Percentiles rank a stretch among this genome's conserved stretches.
These are phyloP conservation scores for Nannochloropsis gaditana DNA, from an alignment of 108 stramenopile genomes.

Conservation along the genomic window DNA sequence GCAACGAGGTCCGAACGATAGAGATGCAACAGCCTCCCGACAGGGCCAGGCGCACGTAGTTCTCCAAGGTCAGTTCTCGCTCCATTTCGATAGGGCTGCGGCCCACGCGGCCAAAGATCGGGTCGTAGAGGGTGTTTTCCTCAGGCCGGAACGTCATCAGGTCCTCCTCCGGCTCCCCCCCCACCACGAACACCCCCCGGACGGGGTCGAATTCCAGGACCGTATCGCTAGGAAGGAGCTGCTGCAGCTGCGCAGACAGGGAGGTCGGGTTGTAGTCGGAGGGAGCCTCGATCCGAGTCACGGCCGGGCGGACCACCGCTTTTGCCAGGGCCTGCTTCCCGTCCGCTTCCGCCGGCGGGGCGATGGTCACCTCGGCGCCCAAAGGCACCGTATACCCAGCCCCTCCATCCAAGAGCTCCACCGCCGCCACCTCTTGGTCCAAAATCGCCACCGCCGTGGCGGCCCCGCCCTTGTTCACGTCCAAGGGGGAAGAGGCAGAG, in stretches of 20 bases:
- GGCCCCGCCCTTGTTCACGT: not conserved
- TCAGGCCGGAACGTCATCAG: constrained; percentile 6
- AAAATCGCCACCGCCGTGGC: not conserved
- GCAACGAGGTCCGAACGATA: constrained; percentile 26
- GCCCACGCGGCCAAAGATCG: constrained; percentile 37
- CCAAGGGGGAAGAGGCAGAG: not conserved
- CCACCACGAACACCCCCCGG: not conserved
- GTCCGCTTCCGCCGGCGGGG: not conserved
- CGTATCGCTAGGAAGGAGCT: not conserved
- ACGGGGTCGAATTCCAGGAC: not conserved
- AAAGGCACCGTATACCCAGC: not conserved
- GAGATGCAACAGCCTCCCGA: constrained; percentile 33
- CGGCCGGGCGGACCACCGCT: not conserved
- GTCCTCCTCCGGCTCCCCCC: not conserved
- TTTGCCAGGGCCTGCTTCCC: not conserved
- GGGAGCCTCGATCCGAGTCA: not conserved
- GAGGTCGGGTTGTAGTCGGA: not conserved
- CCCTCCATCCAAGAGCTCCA: not conserved
- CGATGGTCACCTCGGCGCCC: not conserved
- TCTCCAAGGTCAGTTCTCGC: constrained; percentile 18
- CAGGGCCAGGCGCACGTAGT: constrained; percentile 36
- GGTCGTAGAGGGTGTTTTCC: constrained; percentile 33
- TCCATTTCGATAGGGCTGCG: constrained; percentile 34
- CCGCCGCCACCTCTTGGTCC: not conserved
- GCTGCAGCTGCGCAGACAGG: constrained; percentile 15